Conservation (phyloP, 345 rosid genomes). For the Citrus mangshanensis region DNA sequence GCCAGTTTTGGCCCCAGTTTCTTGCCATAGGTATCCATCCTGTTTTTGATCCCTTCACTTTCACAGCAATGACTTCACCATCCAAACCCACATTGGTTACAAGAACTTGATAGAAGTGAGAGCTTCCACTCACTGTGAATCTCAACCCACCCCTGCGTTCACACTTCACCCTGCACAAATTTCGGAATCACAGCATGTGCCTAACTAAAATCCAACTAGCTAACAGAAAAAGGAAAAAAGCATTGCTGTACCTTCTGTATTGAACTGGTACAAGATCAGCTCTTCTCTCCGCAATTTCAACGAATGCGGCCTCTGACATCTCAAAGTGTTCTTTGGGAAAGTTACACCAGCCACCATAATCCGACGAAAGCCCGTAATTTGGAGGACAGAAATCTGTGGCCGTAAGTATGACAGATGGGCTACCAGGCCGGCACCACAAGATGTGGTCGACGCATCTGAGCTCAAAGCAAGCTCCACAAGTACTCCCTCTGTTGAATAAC, state of each 20-base stretch:
- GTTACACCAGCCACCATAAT: slow-evolving; percentile 95
- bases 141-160: slow-evolving; percentile 67
- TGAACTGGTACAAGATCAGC: slow-evolving; percentile 81
- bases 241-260: slow-evolving; percentile 48
- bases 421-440: slow-evolving; percentile 77
- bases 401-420: slow-evolving; percentile 76
- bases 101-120: slow-evolving; percentile 68
- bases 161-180: slow-evolving; percentile 59
- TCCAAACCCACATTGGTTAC: slow-evolving; percentile 77
- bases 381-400: slow-evolving; percentile 97
- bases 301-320: slow-evolving; percentile 85
- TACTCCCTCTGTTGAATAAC: slow-evolving; percentile 77
- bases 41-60: slow-evolving; percentile 87
- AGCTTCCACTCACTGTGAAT: slow-evolving; percentile 68
- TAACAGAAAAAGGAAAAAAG: background rate
- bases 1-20: slow-evolving; percentile 96
- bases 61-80: slow-evolving; percentile 76
- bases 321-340: slow-evolving; percentile 88
- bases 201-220: background rate
- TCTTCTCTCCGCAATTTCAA: slow-evolving; percentile 64
- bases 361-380: slow-evolving; percentile 73
- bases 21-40: slow-evolving; percentile 97
- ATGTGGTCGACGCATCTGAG: slow-evolving; percentile 87
- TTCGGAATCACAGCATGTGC: slow-evolving; percentile 2
- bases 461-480: slow-evolving; percentile 90